These are phyloP conservation scores for Yamadazyma philogaea DNA, from an alignment of 805 yeast species.

Conservation along the genomic window DNA sequence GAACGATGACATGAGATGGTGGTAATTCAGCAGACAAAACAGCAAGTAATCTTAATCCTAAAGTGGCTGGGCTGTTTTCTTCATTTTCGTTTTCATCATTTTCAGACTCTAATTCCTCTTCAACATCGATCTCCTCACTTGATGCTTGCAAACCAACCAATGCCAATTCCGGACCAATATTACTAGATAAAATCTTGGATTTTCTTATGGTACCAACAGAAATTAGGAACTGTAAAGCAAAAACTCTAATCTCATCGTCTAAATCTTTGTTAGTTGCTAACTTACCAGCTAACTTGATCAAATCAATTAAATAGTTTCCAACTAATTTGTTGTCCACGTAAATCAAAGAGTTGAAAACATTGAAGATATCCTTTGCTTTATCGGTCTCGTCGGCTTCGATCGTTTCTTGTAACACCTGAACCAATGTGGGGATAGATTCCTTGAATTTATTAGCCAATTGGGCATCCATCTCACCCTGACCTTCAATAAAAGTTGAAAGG, in stretches of 20 bases:
- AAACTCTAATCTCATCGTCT: constrained; percentile 79
- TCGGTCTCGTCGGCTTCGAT: constrained; percentile 69
- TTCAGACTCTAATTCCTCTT: constrained; percentile 71
- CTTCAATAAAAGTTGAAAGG: constrained; percentile 66
- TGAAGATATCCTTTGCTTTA: constrained; percentile 71
- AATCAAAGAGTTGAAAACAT: constrained; percentile 76
- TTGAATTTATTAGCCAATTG: constrained; percentile 54
- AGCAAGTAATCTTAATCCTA: constrained; percentile 78
- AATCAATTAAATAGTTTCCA: constrained; percentile 67
- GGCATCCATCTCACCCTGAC: constrained; percentile 45
- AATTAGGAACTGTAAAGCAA: constrained; percentile 80
- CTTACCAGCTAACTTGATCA: constrained; percentile 72
- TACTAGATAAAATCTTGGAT: constrained; percentile 71
- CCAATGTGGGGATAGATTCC: constrained; percentile 72
- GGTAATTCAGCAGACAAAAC: constrained; percentile 81
- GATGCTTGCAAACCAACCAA: constrained; percentile 71
- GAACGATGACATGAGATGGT: constrained; percentile 84
- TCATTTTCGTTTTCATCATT: constrained; percentile 93
- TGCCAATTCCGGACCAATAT: constrained; percentile 80
- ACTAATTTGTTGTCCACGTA: constrained; percentile 73
- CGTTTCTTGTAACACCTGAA: constrained; percentile 73
- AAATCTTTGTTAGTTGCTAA: constrained; percentile 61
- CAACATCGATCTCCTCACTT: constrained; percentile 71
- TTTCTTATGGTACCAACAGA: constrained; percentile 78
- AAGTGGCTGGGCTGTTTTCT: constrained; percentile 73